phyloP scores from a whole-genome alignment of 2,329 filamentous ascomycete species.

The Neofusicoccum ribis region DNA sequence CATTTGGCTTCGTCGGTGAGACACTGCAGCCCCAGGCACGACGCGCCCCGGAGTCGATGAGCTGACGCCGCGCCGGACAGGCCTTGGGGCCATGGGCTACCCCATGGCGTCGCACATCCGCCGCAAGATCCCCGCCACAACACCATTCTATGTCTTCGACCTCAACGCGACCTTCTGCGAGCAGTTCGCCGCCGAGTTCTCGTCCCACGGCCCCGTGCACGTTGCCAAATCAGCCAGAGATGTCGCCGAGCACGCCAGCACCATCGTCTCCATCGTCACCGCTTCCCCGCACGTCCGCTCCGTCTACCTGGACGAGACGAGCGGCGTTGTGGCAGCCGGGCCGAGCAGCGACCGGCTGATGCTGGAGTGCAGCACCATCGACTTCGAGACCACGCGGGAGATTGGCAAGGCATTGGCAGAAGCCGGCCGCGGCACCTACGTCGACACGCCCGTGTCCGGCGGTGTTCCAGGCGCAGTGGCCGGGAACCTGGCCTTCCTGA shows the following conservation, averaged over 20 bases:
- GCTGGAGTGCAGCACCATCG: constrained; percentile 36
- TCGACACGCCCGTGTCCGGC: constrained; percentile 36
- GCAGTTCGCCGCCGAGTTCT: constrained; percentile 28
- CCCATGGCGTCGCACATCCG: constrained; percentile 35
- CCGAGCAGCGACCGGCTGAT: constrained; percentile 27
- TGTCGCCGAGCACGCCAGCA: constrained; percentile 31
- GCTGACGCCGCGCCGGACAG: constrained; percentile 15
- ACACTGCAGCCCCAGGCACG: neutral
- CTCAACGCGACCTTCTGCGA: constrained; percentile 29
- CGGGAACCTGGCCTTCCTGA: constrained; percentile 30
- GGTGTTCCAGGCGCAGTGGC: constrained; percentile 33
- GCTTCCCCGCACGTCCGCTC: constrained; percentile 30
- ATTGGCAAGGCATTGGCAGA: constrained; percentile 26
- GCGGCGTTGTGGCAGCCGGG: constrained; percentile 29
- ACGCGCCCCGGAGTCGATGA: neutral
- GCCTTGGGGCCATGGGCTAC: constrained; percentile 38
- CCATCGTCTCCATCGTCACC: constrained; percentile 34
- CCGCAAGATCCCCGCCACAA: constrained; percentile 25
- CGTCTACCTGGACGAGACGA: constrained; percentile 30
- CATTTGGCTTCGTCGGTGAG: neutral
- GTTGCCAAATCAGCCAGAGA: constrained; percentile 30
- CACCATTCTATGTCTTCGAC: constrained; percentile 33
- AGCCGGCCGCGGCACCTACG: constrained; percentile 26
- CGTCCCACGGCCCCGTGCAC: constrained; percentile 26
- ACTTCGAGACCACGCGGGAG: constrained; percentile 30